Conservation (phyloP, 352 stramenopile genomes). For the Phytopythium helicoides region DNA sequence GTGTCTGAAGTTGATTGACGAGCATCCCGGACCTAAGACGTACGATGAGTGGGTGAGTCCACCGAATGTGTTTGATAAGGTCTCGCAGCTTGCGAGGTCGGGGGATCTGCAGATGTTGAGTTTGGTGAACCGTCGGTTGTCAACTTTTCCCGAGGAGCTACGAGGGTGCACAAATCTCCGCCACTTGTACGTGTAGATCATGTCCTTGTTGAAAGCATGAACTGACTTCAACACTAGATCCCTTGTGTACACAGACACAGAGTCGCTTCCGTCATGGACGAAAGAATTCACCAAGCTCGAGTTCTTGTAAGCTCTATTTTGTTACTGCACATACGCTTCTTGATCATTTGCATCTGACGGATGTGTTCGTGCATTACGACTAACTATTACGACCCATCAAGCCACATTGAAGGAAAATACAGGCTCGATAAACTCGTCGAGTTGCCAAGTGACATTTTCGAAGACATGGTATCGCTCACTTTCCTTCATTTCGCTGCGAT, state of each 20-base stretch:
- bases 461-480: slow-evolving; percentile 28
- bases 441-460: slow-evolving; percentile 29
- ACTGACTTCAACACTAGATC: slow-evolving; percentile 14
- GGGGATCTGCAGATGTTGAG: slow-evolving; percentile 24
- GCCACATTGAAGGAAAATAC: slow-evolving; percentile 11
- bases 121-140: slow-evolving; percentile 23
- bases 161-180: slow-evolving; percentile 19
- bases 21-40: slow-evolving; percentile 7
- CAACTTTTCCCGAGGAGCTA: slow-evolving; percentile 18
- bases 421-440: background rate
- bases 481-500: slow-evolving; percentile 29
- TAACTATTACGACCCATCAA: no score
- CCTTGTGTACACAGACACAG: slow-evolving; percentile 38
- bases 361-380: no score
- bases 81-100: slow-evolving; percentile 11
- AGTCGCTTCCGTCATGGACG: slow-evolving; percentile 28
- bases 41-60: slow-evolving; percentile 27
- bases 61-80: slow-evolving; percentile 15
- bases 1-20: slow-evolving; percentile 30
- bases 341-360: background rate
- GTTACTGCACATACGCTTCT: background rate
- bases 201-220: no score
- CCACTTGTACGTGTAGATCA: slow-evolving; percentile 17
- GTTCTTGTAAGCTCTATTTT: slow-evolving; percentile 22
- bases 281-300: slow-evolving; percentile 31